These are phyloP conservation scores for Penicillium sp. DNA, from an alignment of 2,329 filamentous ascomycete genomes.

Conservation along the genomic window DNA sequence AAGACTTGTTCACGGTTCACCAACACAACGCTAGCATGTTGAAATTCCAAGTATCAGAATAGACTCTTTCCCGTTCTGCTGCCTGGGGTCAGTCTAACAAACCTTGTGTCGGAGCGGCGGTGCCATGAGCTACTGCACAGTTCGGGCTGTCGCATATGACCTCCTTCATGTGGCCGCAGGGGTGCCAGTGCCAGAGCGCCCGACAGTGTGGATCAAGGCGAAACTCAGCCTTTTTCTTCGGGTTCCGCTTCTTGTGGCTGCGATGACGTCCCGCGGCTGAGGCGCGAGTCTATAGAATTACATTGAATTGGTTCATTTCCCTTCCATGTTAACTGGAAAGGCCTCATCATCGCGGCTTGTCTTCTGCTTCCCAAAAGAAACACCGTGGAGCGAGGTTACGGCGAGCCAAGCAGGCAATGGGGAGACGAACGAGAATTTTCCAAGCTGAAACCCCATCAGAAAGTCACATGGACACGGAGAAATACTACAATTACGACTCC, in stretches of 20 bases:
- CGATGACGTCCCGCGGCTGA: slow-evolving; percentile 17
- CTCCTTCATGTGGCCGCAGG: slow-evolving; percentile 20
- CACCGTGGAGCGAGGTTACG: too few relatives aligned
- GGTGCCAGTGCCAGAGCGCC: slow-evolving; percentile 26
- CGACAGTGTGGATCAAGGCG: slow-evolving; percentile 28
- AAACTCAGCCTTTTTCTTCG: slow-evolving; percentile 15
- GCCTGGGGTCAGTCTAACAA: slow-evolving; percentile 26
- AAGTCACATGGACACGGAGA: slow-evolving; percentile 2
- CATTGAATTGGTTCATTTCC: not conserved
- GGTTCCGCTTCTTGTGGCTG: slow-evolving; percentile 15
- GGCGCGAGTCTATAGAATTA: slow-evolving; percentile 18
- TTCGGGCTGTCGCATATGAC: slow-evolving; percentile 24
- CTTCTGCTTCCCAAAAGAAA: not conserved
- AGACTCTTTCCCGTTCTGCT: slow-evolving; percentile 20
- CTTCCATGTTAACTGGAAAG: not conserved
- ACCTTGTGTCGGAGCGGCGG: slow-evolving; percentile 25
- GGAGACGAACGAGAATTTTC: not conserved
- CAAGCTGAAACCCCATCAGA: slow-evolving; percentile 3
- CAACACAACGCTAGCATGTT: slow-evolving; percentile 6
- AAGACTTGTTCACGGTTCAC: slow-evolving; percentile 28
- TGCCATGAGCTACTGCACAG: slow-evolving; percentile 27
- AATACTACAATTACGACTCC: not conserved
- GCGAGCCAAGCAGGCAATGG: not conserved
- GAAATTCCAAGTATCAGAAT: slow-evolving; percentile 25
- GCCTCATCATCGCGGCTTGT: too few relatives aligned